Evolutionary conservation across 1,139 yeast genomes (phyloP).

Genomic region (Magnusiomyces tetraspermus): DNA sequence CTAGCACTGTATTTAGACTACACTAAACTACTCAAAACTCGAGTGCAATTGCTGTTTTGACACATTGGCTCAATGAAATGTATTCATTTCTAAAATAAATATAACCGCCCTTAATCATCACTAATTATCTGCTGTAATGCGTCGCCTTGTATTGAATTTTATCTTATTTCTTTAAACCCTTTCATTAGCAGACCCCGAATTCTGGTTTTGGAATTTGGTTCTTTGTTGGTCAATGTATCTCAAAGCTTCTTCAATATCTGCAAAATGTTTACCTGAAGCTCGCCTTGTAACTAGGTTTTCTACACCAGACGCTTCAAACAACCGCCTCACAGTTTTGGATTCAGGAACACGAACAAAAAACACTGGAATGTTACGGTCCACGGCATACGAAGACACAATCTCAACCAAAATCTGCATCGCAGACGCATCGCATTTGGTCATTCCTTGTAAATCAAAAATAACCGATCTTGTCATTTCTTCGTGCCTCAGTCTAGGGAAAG

Average conservation of each 20-base stretch:
- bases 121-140: no score
- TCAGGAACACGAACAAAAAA: constrained; percentile 57
- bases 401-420: constrained; percentile 70
- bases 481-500: constrained; percentile 48
- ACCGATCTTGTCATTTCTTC: constrained; percentile 52
- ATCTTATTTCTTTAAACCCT: neutral
- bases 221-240: constrained; percentile 18
- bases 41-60: no score
- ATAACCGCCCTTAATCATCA: no score
- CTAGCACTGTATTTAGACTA: no score
- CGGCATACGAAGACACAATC: constrained; percentile 44
- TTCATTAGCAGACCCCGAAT: neutral
- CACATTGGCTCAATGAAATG: no score
- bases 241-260: constrained; percentile 33
- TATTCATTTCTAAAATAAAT: no score
- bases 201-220: neutral
- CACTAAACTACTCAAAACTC: no score
- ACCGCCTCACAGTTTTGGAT: constrained; percentile 32
- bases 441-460: constrained; percentile 77
- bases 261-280: constrained; percentile 22
- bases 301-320: constrained; percentile 34
- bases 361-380: constrained; percentile 46
- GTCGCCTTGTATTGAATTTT: no score
- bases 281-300: constrained; percentile 26
- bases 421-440: constrained; percentile 79